Evolutionary conservation across 225 moss, liverwort and hornwort species (phyloP), one percentile per base, ranked within the genome.

Genomic region (Takakia lepidozioides): DNA sequence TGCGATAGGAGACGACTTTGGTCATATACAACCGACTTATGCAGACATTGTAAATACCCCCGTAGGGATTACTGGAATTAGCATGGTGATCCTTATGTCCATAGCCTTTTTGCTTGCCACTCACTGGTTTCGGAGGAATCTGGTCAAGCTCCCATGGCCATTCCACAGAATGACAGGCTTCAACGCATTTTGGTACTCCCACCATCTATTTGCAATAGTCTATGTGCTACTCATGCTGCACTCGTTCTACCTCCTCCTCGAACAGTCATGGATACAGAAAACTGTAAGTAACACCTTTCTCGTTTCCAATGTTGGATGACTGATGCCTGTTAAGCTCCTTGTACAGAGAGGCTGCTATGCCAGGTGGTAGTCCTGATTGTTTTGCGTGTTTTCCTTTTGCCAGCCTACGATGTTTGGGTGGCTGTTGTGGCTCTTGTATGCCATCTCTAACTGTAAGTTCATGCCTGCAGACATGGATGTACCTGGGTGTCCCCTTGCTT

Each of bases 161-260:
- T 83, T 98, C 53, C 91, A 87, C 29, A 78, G 81, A 0, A 69
- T 98, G 29, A 98, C 87, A 27, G 98, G 98, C 10, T 98, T 98
- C 60, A 98, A 98, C 49, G 91, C 87, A 27, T 98, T 98, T 49
- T 98, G 98, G 98, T 98, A 98, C 70, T 78, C 87, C 19, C 98
- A 98, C 48, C 98, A 98, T 66, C 59, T 98, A 28, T 98, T 98
- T 49, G 85, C 64, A 34, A 19, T 98, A 25, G 98, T 98, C 50
- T 98, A 98, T 45, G 59, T 81, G 17, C 74, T 98, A 21, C 83
- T 98, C 41, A 54, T 98, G 7, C 15, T 98, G 25, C 98, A 98
- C 38, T 78, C 87, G 16, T 51, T 64, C 36, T 57, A 51, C 45
- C 91, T 98, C 70, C 58, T 98, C 57, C 67, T 98, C 54, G 46